Percentiles rank a stretch among this genome's conserved stretches.
Conservation (phyloP, 2,329 filamentous ascomycete species). For the Myriosclerotinia scirpicola region DNA sequence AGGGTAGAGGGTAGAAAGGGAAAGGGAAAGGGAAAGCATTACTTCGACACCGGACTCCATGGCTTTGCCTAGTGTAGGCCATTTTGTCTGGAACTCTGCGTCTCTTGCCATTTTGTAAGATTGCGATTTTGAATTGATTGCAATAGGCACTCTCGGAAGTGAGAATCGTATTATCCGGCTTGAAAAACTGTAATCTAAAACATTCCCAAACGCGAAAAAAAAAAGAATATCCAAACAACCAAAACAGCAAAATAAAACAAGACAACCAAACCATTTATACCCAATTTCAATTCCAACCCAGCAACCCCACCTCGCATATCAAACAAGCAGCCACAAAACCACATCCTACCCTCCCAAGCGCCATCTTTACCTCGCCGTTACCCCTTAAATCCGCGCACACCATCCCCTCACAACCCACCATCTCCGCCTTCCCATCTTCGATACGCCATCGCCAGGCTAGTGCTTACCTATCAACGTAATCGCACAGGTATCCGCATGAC, state of each 20-base stretch:
- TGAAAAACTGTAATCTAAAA: neutral
- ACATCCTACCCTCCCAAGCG: neutral
- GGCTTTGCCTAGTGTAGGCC: neutral
- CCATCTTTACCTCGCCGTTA: neutral
- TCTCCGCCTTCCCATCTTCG: neutral
- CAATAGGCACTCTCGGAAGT: neutral
- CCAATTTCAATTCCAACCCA: neutral
- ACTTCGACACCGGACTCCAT: slow-evolving; percentile 1
- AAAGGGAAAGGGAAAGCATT: neutral
- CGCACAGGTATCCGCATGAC: no score
- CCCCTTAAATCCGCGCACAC: neutral
- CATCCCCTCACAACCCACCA: neutral
- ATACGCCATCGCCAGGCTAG: neutral
- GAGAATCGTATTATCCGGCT: neutral
- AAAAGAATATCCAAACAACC: neutral
- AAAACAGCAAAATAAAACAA: neutral
- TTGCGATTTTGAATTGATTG: neutral
- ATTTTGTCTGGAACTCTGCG: neutral
- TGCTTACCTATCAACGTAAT: neutral
- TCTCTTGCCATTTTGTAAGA: neutral
- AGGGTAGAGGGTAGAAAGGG: no score
- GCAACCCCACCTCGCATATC: neutral
- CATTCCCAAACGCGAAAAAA: neutral
- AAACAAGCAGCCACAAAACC: neutral
- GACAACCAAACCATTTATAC: neutral